Conservation (phyloP, 495 filamentous ascomycete genomes). For the Amniculicola lignicola region DNA sequence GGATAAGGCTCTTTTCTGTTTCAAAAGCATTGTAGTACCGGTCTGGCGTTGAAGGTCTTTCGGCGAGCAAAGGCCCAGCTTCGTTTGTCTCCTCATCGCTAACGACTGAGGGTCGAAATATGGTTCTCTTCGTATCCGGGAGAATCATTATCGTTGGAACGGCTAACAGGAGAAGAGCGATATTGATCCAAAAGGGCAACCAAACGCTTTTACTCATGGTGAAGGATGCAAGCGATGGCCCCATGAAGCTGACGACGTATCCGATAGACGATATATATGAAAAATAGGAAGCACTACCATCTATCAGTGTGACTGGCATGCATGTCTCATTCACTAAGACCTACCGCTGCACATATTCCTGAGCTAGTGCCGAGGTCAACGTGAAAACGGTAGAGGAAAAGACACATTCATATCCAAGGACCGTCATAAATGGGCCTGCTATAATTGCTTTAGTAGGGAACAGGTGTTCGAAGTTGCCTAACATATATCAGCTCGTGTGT, state of each 20-base stretch:
- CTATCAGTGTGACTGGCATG: neutral
- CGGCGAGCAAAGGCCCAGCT: slow-evolving; percentile 19
- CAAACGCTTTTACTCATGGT: slow-evolving; percentile 32
- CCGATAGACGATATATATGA: slow-evolving; percentile 29
- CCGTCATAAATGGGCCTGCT: slow-evolving; percentile 23
- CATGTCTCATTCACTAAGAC: neutral
- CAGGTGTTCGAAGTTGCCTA: slow-evolving; percentile 23
- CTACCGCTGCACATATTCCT: slow-evolving; percentile 30
- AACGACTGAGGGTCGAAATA: neutral
- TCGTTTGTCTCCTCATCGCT: neutral
- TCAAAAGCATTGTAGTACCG: slow-evolving; percentile 24
- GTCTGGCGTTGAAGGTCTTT: slow-evolving; percentile 1
- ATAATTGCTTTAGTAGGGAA: slow-evolving; percentile 31
- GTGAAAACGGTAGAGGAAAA: slow-evolving; percentile 31
- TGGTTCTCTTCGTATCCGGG: slow-evolving; percentile 2
- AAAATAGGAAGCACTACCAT: slow-evolving; percentile 24
- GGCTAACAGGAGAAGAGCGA: slow-evolving; percentile 22
- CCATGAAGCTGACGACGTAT: slow-evolving; percentile 28
- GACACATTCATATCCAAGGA: slow-evolving; percentile 31
- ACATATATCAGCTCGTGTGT: neutral
- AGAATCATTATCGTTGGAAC: slow-evolving; percentile 20
- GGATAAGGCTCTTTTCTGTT: neutral
- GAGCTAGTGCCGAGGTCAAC: slow-evolving; percentile 14
- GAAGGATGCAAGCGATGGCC: slow-evolving; percentile 30
- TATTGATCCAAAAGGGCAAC: slow-evolving; percentile 30